Conservation (phyloP, 805 yeast genomes). For the Metschnikowia lunata region DNA sequence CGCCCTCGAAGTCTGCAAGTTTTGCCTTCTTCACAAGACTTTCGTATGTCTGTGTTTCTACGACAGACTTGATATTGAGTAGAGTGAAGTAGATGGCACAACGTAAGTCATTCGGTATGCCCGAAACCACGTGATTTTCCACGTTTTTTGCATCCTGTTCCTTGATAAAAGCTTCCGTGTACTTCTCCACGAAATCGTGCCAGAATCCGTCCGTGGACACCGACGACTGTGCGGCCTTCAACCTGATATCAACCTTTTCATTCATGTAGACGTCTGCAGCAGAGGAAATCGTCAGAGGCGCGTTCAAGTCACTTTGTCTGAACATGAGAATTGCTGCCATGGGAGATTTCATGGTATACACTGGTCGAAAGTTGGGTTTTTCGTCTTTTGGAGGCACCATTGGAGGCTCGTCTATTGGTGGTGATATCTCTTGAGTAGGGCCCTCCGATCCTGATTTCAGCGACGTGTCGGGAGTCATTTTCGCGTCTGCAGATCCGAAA, state of each 20-base stretch:
- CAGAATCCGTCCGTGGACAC: slow-evolving; percentile 15
- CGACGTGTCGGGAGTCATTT: no score
- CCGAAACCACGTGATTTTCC: slow-evolving; percentile 20
- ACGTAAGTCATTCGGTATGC: slow-evolving; percentile 30
- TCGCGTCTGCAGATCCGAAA: no score
- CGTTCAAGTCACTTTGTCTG: slow-evolving; percentile 11
- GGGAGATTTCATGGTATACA: slow-evolving; percentile 8
- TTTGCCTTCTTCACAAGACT: slow-evolving; percentile 27
- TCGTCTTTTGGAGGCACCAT: slow-evolving; percentile 11
- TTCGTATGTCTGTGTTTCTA: slow-evolving; percentile 26
- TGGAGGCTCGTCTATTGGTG: slow-evolving; percentile 2
- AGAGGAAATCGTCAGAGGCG: slow-evolving; percentile 9
- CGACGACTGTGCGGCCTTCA: not conserved
- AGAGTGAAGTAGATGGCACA: slow-evolving; percentile 30
- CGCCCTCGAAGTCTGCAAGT: slow-evolving; percentile 4
- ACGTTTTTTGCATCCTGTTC: slow-evolving; percentile 7
- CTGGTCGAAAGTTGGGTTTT: slow-evolving; percentile 2
- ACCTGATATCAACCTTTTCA: slow-evolving; percentile 6
- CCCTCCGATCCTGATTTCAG: not conserved
- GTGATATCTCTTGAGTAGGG: not conserved
- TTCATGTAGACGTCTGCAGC: slow-evolving; percentile 12
- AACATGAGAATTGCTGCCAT: slow-evolving; percentile 9
- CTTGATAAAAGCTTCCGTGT: slow-evolving; percentile 12
- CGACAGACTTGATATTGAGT: slow-evolving; percentile 26
- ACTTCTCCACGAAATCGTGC: slow-evolving; percentile 17